These are phyloP conservation scores for Daldinia caldariorum DNA, from an alignment of 495 filamentous ascomycete species.

Conservation along the genomic window DNA sequence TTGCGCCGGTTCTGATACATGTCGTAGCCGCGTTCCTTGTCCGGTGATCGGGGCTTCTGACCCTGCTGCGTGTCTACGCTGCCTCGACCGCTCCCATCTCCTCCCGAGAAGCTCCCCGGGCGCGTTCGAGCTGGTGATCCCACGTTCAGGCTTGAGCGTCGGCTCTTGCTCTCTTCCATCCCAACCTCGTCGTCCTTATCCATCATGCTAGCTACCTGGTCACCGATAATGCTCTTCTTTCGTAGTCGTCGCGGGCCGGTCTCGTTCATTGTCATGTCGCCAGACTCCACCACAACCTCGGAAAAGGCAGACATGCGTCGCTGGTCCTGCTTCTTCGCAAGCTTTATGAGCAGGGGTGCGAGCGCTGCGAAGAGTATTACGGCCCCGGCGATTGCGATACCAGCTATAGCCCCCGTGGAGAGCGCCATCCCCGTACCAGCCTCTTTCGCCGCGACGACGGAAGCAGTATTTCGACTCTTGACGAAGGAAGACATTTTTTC, in stretches of 20 bases:
- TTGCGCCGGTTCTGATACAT: slow-evolving; percentile 45
- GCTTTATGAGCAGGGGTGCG: slow-evolving; percentile 30
- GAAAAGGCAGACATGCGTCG: slow-evolving; percentile 9
- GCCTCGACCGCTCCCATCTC: slow-evolving; percentile 12
- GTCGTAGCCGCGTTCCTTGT: slow-evolving; percentile 41
- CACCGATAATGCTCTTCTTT: slow-evolving; percentile 38
- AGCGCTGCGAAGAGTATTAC: slow-evolving; percentile 40
- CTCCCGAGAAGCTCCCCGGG: slow-evolving; percentile 17
- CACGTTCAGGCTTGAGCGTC: slow-evolving; percentile 27
- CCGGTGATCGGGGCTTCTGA: slow-evolving; percentile 31
- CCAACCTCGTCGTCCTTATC: slow-evolving; percentile 35
- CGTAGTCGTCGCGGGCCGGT: slow-evolving; percentile 31
- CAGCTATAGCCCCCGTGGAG: slow-evolving; percentile 42
- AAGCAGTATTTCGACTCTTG: slow-evolving; percentile 8
- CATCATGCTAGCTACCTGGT: slow-evolving; percentile 1
- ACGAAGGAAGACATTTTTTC: slow-evolving; percentile 2
- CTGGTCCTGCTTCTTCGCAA: slow-evolving; percentile 28
- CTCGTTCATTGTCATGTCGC: slow-evolving; percentile 13
- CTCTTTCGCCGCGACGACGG: not conserved
- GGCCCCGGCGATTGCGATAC: slow-evolving; percentile 43
- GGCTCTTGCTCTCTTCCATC: slow-evolving; percentile 28
- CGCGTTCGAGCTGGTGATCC: slow-evolving; percentile 17
- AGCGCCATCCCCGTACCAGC: slow-evolving; percentile 9
- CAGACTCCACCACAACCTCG: slow-evolving; percentile 11
- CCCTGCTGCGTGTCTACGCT: slow-evolving; percentile 16